A percentile compares a stretch with the other conserved stretches of the same genome.
Evolutionary conservation across 371 early-diverging fungal genomes (phyloP).

Genomic region (Mucor lusitanicus): DNA sequence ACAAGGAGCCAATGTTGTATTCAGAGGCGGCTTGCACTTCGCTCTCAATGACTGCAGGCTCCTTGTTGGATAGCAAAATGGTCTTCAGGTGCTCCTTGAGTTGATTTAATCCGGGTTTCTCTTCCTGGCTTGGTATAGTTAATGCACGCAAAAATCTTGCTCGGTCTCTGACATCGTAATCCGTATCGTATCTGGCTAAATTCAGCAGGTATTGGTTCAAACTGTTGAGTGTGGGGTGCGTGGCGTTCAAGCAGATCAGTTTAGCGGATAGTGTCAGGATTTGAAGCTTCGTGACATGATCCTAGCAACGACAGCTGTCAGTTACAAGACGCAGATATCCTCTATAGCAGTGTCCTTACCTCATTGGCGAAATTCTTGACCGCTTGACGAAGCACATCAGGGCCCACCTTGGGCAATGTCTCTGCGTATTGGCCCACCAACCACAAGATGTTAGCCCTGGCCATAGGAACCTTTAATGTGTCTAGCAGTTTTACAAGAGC

Average conservation of each 20-base stretch:
- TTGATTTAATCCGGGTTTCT: slow-evolving; percentile 41
- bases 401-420: slow-evolving; percentile 64
- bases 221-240: slow-evolving; percentile 43
- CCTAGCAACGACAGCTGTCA: slow-evolving; percentile 27
- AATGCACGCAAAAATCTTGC: slow-evolving; percentile 81
- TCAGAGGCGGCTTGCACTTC: slow-evolving; percentile 32
- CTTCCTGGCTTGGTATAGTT: slow-evolving; percentile 52
- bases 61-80: slow-evolving; percentile 55
- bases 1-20: slow-evolving; percentile 82
- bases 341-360: slow-evolving; percentile 21
- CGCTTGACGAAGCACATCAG: slow-evolving; percentile 81
- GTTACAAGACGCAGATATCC: neutral
- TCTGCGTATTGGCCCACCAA: slow-evolving; percentile 78
- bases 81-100: slow-evolving; percentile 48
- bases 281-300: slow-evolving; percentile 74
- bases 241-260: slow-evolving; percentile 56
- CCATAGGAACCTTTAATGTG: slow-evolving; percentile 65
- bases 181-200: slow-evolving; percentile 86
- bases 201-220: slow-evolving; percentile 78
- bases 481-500: slow-evolving; percentile 69
- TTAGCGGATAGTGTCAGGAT: slow-evolving; percentile 81
- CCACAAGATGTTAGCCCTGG: slow-evolving; percentile 83
- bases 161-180: slow-evolving; percentile 91
- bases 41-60: slow-evolving; percentile 49
- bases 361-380: slow-evolving; percentile 76